Conservation (phyloP, 1,284 basidiomycete species). For the Boletus smithii region DNA sequence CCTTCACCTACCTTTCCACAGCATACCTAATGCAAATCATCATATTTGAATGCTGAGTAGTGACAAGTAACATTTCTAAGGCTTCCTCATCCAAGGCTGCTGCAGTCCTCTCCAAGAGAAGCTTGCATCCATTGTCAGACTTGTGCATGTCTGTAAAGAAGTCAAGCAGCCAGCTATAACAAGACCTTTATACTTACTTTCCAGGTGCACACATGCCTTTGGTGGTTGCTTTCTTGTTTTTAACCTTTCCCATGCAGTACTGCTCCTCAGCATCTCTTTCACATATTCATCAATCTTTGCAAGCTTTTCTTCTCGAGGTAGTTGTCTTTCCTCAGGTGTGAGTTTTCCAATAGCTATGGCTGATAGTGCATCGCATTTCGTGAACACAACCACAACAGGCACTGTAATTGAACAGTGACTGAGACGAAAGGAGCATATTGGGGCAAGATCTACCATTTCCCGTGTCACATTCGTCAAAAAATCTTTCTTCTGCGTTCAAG, state of each 20-base stretch:
- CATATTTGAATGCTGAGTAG: slow-evolving; percentile 1
- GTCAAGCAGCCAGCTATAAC: neutral
- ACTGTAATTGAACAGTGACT: neutral
- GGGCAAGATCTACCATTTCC: too few species aligned
- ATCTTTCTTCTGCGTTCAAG: too few species aligned
- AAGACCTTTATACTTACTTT: neutral
- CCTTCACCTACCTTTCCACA: neutral
- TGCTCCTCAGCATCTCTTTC: neutral
- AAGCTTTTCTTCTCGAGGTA: neutral
- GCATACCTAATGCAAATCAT: neutral
- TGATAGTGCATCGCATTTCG: neutral
- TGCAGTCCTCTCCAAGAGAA: slow-evolving; percentile 3
- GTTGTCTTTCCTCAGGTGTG: neutral
- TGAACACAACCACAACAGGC: slow-evolving; percentile 1
- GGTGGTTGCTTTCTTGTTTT: neutral
- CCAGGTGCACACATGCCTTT: neutral
- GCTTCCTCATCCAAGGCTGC: neutral
- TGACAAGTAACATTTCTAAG: slow-evolving; percentile 3
- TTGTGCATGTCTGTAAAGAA: slow-evolving; percentile 2
- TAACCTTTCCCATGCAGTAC: neutral
- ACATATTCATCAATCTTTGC: neutral
- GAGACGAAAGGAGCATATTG: too few species aligned
- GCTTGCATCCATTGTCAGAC: neutral
- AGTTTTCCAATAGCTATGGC: neutral
- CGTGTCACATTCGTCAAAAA: too few species aligned